Evolutionary conservation across 257 asterid genomes (phyloP).

Genomic region (Thymus quinquecostatus): DNA sequence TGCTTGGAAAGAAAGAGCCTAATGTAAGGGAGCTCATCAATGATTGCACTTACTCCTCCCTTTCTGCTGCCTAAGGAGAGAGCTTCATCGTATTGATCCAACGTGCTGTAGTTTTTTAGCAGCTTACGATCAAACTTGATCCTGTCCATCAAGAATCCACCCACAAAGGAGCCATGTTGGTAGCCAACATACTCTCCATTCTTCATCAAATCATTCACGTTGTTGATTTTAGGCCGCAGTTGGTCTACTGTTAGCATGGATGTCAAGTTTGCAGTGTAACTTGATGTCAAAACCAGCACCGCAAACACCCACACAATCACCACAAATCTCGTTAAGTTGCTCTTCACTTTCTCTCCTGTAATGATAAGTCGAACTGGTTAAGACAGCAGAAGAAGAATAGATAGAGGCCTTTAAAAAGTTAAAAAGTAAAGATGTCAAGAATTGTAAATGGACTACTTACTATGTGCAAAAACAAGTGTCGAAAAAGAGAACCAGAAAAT

Average conservation of each 20-base stretch:
- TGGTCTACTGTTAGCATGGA: conserved; percentile 65
- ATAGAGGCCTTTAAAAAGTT: background rate
- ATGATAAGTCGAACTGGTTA: background rate
- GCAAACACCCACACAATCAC: conserved; percentile 55
- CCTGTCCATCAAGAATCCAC: conserved; percentile 19
- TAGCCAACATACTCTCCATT: conserved; percentile 50
- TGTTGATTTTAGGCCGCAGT: conserved; percentile 38
- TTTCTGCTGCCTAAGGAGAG: conserved; percentile 17
- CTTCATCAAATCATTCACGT: conserved; percentile 31
- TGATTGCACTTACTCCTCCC: background rate
- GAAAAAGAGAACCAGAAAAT: background rate
- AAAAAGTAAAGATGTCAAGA: background rate
- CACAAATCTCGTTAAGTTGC: conserved; percentile 59
- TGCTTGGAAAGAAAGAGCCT: background rate
- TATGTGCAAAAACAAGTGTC: background rate
- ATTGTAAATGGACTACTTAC: background rate
- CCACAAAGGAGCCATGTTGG: conserved; percentile 44
- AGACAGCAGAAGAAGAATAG: background rate
- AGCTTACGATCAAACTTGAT: background rate
- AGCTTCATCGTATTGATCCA: background rate
- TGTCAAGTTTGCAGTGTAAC: conserved; percentile 60
- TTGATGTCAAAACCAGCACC: conserved; percentile 58
- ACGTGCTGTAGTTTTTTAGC: background rate
- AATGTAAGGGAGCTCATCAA: background rate
- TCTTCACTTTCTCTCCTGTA: conserved; percentile 54